A percentile compares a stretch with the other conserved stretches of the same genome.
These are phyloP conservation scores for Scutellaria galericulata DNA, from an alignment of 257 asterid species.

Conservation along the genomic window DNA sequence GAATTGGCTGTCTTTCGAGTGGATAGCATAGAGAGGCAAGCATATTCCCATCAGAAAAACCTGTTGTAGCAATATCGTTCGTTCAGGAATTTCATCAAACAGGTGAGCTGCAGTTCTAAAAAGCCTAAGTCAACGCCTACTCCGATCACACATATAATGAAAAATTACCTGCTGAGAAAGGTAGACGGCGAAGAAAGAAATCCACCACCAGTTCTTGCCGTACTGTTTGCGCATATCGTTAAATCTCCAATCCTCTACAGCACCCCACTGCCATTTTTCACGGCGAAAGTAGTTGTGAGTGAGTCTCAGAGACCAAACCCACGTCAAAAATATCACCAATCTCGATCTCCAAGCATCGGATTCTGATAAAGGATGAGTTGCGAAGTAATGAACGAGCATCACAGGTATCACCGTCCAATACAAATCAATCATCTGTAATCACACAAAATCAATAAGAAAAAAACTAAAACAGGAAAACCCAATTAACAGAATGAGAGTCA, in stretches of 20 bases:
- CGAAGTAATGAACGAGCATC: constrained; percentile 68
- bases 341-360: constrained; percentile 66
- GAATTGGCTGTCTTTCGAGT: constrained; percentile 52
- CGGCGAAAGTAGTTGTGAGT: constrained; percentile 95
- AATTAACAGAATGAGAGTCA: not conserved
- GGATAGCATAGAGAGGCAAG: constrained; percentile 75
- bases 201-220: constrained; percentile 90
- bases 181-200: constrained; percentile 83
- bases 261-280: constrained; percentile 94
- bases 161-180: constrained; percentile 74
- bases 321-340: constrained; percentile 62
- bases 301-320: constrained; percentile 85
- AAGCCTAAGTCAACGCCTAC: not conserved
- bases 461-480: not conserved
- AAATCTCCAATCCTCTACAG: constrained; percentile 93
- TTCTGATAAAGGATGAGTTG: constrained; percentile 61
- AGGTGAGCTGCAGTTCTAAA: not conserved
- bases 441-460: not conserved
- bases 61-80: constrained; percentile 45
- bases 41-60: constrained; percentile 82
- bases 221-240: constrained; percentile 68
- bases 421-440: constrained; percentile 83
- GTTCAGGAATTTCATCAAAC: constrained; percentile 45
- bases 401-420: constrained; percentile 94
- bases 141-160: not conserved